Conservation (phyloP, 148 eudicot species). For the Arbutus unedo region DNA sequence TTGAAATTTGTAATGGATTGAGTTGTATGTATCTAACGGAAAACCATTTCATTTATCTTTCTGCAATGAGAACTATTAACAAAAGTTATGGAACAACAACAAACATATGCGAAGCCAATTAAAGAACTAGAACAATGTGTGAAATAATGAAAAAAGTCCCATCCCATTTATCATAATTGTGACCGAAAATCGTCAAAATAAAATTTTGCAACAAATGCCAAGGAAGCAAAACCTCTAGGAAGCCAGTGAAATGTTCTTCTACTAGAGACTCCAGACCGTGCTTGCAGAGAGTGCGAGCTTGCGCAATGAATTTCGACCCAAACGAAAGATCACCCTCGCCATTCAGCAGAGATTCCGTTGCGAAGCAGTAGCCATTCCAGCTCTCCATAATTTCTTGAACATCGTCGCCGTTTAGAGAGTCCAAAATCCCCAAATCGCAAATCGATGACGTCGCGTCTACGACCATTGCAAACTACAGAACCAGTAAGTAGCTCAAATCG, state of each 20-base stretch:
- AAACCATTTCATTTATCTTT: not conserved
- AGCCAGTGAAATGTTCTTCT: slow-evolving; percentile 60
- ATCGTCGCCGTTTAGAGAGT: slow-evolving; percentile 39
- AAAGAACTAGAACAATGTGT: not conserved
- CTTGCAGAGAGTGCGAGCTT: slow-evolving; percentile 48
- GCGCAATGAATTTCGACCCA: slow-evolving; percentile 34
- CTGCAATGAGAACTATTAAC: not conserved
- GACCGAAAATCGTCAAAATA: not conserved
- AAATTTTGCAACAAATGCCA: not conserved
- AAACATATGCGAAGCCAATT: not conserved
- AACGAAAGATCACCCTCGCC: slow-evolving; percentile 38
- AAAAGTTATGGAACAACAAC: not conserved
- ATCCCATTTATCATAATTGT: not conserved
- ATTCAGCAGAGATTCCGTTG: slow-evolving; percentile 46
- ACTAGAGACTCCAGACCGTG: slow-evolving; percentile 51
- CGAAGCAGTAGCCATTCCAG: slow-evolving; percentile 65
- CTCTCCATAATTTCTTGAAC: slow-evolving; percentile 47
- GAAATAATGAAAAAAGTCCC: not conserved
- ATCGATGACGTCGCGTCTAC: slow-evolving; percentile 29
- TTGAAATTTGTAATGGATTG: not conserved
- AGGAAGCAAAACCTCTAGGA: slow-evolving; percentile 48
- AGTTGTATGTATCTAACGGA: not conserved
- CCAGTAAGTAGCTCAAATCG: not conserved
- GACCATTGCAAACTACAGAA: not conserved
- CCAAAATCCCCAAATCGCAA: slow-evolving; percentile 49